These are phyloP conservation scores for Yamadazyma insecticola DNA, from an alignment of 805 yeast genomes.

Conservation along the genomic window DNA sequence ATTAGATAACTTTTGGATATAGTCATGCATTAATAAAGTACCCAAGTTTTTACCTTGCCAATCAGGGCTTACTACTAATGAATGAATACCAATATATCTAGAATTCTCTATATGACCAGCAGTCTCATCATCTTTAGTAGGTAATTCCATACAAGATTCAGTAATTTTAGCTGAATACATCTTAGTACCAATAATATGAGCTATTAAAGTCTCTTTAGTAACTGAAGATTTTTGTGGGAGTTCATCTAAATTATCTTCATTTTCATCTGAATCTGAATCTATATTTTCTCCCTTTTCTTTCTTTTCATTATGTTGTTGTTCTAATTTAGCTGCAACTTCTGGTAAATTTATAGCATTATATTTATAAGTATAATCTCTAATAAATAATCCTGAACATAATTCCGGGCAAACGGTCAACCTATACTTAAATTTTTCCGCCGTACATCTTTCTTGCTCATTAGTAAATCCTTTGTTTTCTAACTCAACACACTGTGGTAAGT, in stretches of 20 bases:
- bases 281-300: conserved; percentile 13
- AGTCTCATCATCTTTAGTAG: conserved; percentile 30
- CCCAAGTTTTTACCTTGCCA: conserved; percentile 83
- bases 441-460: conserved; percentile 56
- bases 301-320: conserved; percentile 18
- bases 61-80: conserved; percentile 70
- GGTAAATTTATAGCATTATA: conserved; percentile 41
- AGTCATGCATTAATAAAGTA: conserved; percentile 78
- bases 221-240: conserved; percentile 48
- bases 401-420: conserved; percentile 84
- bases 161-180: conserved; percentile 47
- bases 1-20: conserved; percentile 82
- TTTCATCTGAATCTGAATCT: conserved; percentile 12
- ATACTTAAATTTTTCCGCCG: conserved; percentile 58
- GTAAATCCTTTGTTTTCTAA: conserved; percentile 72
- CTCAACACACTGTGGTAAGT: conserved; percentile 53
- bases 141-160: conserved; percentile 57
- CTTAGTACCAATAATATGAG: conserved; percentile 79
- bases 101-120: conserved; percentile 76
- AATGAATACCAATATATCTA: conserved; percentile 72
- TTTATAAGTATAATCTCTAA: conserved; percentile 56
- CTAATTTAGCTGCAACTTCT: conserved; percentile 31
- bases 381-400: conserved; percentile 80
- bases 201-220: conserved; percentile 63
- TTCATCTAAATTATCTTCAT: conserved; percentile 27